These are phyloP conservation scores for Talaromyces sp. DNA, from an alignment of 2,329 filamentous ascomycete species.

Conservation along the genomic window DNA sequence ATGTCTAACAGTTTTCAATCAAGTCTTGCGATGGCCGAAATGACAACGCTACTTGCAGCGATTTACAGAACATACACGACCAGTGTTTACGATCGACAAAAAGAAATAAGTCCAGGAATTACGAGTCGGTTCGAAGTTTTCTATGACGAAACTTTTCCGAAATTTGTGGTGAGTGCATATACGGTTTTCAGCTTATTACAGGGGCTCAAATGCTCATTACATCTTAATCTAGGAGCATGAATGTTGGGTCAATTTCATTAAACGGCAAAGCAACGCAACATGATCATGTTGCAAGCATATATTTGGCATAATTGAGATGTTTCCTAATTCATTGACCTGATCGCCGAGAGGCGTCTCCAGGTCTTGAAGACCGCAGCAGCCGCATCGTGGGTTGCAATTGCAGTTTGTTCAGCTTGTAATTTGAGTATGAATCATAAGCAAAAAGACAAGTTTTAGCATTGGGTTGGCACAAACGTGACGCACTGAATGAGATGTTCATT, in stretches of 20 bases:
- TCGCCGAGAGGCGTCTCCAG: no score
- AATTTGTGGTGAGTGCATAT: conserved; percentile 22
- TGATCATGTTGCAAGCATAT: background rate
- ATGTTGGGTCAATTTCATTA: conserved; percentile 1
- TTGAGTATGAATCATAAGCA: no score
- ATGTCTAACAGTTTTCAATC: no score
- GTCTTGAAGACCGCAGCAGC: no score
- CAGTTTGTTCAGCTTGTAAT: no score
- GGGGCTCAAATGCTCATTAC: background rate
- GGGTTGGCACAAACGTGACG: no score
- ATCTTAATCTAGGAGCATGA: background rate
- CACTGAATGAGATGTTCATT: no score
- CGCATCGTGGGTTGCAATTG: no score
- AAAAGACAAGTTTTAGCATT: no score
- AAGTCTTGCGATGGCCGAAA: conserved; percentile 51
- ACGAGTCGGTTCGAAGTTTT: conserved; percentile 45
- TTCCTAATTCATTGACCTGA: no score
- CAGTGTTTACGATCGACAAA: conserved; percentile 26
- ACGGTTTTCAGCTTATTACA: background rate
- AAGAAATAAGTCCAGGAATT: conserved; percentile 37
- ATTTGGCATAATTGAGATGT: background rate
- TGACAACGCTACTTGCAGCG: conserved; percentile 47
- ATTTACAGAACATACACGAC: conserved; percentile 47
- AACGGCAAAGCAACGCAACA: background rate
- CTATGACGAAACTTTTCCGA: conserved; percentile 31